Conservation (phyloP, 2,329 filamentous ascomycete species). For the Diaporthe ilicicola region DNA sequence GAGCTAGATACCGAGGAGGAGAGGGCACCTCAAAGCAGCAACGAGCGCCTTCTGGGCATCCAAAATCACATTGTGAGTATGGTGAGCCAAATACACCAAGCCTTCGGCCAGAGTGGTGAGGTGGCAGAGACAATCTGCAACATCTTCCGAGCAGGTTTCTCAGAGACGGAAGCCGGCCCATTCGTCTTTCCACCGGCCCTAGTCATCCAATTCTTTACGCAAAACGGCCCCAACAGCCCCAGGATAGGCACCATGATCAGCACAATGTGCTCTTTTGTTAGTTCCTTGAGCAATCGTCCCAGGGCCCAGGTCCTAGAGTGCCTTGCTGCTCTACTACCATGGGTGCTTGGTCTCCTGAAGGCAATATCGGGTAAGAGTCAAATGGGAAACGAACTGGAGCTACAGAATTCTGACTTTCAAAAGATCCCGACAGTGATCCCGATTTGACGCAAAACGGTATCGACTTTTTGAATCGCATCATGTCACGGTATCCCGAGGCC, state of each 20-base stretch:
- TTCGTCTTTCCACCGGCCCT: slow-evolving; percentile 77
- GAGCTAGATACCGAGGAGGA: slow-evolving; percentile 65
- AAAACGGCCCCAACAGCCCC: slow-evolving; percentile 64
- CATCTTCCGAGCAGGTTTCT: slow-evolving; percentile 78
- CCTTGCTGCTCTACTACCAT: slow-evolving; percentile 63
- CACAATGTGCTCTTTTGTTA: slow-evolving; percentile 75
- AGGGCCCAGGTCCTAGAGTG: slow-evolving; percentile 55
- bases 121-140: slow-evolving; percentile 76
- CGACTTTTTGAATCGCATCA: slow-evolving; percentile 73
- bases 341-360: slow-evolving; percentile 70
- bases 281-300: slow-evolving; percentile 60
- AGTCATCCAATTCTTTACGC: slow-evolving; percentile 72
- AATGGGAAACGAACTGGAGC: neutral
- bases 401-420: slow-evolving; percentile 27
- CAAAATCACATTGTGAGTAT: slow-evolving; percentile 58
- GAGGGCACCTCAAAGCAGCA: slow-evolving; percentile 33
- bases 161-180: slow-evolving; percentile 76
- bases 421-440: slow-evolving; percentile 69
- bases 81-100: slow-evolving; percentile 54
- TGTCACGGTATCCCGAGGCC: slow-evolving; percentile 67
- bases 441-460: slow-evolving; percentile 79
- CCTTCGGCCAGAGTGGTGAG: slow-evolving; percentile 70
- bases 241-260: slow-evolving; percentile 75
- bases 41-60: slow-evolving; percentile 41
- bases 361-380: slow-evolving; percentile 64